Conservation (phyloP, 768 basidiomycete species). For the Tephrocybe sp. region DNA sequence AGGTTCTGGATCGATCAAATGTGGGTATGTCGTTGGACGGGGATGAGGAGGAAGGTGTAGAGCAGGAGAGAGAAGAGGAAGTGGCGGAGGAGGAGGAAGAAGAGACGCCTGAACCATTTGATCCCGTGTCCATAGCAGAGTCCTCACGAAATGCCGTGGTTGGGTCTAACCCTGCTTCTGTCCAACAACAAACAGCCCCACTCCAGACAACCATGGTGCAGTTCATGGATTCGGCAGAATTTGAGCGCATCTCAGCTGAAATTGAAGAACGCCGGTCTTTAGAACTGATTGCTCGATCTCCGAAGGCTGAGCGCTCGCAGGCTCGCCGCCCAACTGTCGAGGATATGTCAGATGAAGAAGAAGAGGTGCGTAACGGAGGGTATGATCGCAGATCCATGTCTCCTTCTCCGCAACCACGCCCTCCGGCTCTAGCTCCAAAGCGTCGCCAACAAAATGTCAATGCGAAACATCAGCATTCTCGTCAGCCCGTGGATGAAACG, state of each 20-base stretch:
- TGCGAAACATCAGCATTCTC: background rate
- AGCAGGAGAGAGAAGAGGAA: conserved; percentile 11
- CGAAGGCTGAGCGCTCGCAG: background rate
- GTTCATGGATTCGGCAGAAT: conserved; percentile 56
- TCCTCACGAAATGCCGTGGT: conserved; percentile 32
- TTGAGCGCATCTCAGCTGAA: conserved; percentile 63
- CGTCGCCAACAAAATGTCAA: conserved; percentile 6
- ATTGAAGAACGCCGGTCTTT: conserved; percentile 31
- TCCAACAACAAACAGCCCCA: conserved; percentile 7
- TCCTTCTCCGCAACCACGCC: conserved; percentile 1
- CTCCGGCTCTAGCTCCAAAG: background rate
- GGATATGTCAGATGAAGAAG: conserved; percentile 14
- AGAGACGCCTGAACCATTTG: conserved; percentile 33
- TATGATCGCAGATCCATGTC: background rate
- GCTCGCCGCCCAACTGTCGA: conserved; percentile 12
- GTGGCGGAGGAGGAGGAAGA: conserved; percentile 25
- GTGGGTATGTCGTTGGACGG: conserved; percentile 32
- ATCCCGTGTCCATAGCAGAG: conserved; percentile 28
- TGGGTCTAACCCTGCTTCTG: conserved; percentile 31
- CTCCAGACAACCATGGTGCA: conserved; percentile 15
- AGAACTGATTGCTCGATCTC: conserved; percentile 1
- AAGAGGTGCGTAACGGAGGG: background rate
- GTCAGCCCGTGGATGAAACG: conserved; percentile 27
- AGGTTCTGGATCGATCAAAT: conserved; percentile 27
- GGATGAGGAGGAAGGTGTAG: conserved; percentile 21